Conservation (phyloP, 148 eudicot genomes). For the Tetragonia tetragonoides region DNA sequence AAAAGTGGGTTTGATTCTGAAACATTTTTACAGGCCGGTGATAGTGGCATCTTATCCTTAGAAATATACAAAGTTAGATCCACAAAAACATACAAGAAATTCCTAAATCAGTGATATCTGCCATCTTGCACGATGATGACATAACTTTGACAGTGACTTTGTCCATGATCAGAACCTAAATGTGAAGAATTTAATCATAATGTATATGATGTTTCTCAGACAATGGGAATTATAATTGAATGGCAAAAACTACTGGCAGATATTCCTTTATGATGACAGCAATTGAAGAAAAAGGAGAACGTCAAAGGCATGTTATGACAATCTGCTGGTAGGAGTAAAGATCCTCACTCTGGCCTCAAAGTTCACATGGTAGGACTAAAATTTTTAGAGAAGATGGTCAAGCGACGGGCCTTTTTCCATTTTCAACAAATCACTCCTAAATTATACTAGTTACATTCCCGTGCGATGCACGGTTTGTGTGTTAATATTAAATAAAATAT, state of each 20-base stretch:
- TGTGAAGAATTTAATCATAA: conserved; percentile 1
- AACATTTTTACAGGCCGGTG: neutral
- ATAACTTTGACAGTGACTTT: conserved; percentile 93
- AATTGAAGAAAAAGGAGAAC: neutral
- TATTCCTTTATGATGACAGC: neutral
- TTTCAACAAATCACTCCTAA: neutral
- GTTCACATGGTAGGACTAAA: neutral
- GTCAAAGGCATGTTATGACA: neutral
- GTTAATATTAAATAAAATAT: no score
- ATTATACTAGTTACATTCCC: no score
- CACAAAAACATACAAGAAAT: conserved; percentile 66
- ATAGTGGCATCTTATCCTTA: neutral
- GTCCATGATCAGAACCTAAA: conserved; percentile 96
- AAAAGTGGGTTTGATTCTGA: neutral
- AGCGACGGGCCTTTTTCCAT: neutral
- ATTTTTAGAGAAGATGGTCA: neutral
- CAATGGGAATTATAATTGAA: neutral
- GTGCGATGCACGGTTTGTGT: no score
- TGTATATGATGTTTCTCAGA: conserved; percentile 6
- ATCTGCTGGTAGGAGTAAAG: neutral
- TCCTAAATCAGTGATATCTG: conserved; percentile 95
- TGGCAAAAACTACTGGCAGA: neutral
- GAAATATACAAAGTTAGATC: neutral
- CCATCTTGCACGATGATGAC: conserved; percentile 97
- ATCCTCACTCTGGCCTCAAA: neutral